Evolutionary conservation across 257 asterid genomes (phyloP).

Genomic region (Dorcoceras hygrometricum): DNA sequence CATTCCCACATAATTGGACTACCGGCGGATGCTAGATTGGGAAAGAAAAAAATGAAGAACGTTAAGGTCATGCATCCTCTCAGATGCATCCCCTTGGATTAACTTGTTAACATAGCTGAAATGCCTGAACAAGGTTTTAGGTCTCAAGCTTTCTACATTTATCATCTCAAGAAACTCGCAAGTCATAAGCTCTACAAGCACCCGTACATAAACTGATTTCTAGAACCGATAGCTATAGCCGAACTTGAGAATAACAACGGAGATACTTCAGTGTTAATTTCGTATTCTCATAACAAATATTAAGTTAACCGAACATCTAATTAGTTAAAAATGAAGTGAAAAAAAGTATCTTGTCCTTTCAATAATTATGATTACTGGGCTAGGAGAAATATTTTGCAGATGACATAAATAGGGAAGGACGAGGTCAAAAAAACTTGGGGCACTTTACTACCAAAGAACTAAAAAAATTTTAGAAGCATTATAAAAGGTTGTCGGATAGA

Average conservation of each 20-base stretch:
- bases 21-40: constrained; percentile 13
- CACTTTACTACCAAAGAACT: neutral
- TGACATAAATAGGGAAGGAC: neutral
- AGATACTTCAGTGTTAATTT: neutral
- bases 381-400: neutral
- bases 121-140: neutral
- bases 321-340: too few species aligned
- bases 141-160: neutral
- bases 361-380: neutral
- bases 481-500: neutral
- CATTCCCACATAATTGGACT: neutral
- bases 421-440: neutral
- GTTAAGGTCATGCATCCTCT: neutral
- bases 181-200: neutral
- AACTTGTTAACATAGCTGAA: neutral
- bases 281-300: neutral
- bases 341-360: neutral
- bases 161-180: neutral
- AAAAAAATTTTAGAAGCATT: neutral
- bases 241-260: constrained; percentile 1
- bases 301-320: constrained; percentile 13
- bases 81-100: neutral
- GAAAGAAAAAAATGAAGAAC: neutral
- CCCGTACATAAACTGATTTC: neutral
- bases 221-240: neutral